Evolutionary conservation across 148 eudicot genomes (phyloP).

Genomic region (Bassia scoparia): DNA sequence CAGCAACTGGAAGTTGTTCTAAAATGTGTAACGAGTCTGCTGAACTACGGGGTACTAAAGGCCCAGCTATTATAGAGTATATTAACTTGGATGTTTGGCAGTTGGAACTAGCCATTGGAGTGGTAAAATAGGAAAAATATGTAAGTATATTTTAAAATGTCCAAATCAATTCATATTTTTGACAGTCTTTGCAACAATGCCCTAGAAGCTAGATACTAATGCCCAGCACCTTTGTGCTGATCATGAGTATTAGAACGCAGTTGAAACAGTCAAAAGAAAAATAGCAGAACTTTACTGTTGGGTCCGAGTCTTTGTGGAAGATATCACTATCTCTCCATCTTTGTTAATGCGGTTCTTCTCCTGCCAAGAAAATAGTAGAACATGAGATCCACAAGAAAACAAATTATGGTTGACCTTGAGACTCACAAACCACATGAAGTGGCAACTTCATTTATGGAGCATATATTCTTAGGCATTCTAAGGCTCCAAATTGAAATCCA

Average conservation of each 20-base stretch:
- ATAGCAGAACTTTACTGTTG: conserved; percentile 53
- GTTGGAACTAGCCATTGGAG: too few species aligned
- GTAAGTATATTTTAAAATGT: background rate
- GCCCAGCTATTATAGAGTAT: too few species aligned
- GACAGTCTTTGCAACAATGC: background rate
- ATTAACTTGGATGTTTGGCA: too few species aligned
- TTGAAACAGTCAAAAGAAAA: background rate
- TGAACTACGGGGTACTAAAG: too few species aligned
- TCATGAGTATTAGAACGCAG: background rate
- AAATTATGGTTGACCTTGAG: background rate
- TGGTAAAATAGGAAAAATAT: background rate
- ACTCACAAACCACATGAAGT: background rate
- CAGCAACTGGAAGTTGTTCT: background rate
- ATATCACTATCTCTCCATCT: conserved; percentile 79
- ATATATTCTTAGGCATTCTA: too few species aligned
- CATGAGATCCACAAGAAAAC: conserved; percentile 2
- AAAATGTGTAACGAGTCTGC: too few species aligned
- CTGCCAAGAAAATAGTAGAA: conserved; percentile 33
- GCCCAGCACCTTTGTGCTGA: background rate
- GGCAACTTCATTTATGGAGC: background rate
- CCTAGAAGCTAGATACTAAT: background rate
- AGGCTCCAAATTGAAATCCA: too few species aligned
- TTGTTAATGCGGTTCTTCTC: conserved; percentile 88
- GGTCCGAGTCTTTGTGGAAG: conserved; percentile 76
- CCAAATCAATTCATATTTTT: background rate